Conservation (phyloP, 2,329 filamentous ascomycete species). For the Penicillium sp. region DNA sequence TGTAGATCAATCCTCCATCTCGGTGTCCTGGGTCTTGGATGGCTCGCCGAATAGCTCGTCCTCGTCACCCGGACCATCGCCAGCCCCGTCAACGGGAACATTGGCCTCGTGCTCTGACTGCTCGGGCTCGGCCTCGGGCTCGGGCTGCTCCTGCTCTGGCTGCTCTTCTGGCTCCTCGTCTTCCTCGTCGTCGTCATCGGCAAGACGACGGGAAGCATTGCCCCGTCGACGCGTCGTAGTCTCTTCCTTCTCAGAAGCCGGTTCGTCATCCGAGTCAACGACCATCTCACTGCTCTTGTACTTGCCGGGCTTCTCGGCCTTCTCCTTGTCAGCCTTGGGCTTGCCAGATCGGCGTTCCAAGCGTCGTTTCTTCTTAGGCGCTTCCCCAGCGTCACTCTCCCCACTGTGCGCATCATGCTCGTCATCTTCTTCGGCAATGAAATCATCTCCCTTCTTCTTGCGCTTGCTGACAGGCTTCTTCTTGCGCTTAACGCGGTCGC, state of each 20-base stretch:
- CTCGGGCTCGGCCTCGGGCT: conserved; percentile 46
- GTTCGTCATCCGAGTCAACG: conserved; percentile 65
- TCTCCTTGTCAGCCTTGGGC: conserved; percentile 65
- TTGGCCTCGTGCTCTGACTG: not conserved
- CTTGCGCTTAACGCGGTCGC: conserved; percentile 77
- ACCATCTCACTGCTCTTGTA: conserved; percentile 86
- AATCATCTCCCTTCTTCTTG: conserved; percentile 60
- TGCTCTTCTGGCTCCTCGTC: conserved; percentile 46
- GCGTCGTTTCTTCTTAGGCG: conserved; percentile 61
- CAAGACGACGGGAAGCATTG: conserved; percentile 36
- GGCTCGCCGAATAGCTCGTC: conserved; percentile 40
- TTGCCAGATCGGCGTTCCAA: conserved; percentile 55
- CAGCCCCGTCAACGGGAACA: not conserved
- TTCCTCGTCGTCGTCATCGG: conserved; percentile 46
- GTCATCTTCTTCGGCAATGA: conserved; percentile 50
- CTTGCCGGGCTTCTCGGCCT: conserved; percentile 62
- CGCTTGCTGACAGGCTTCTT: conserved; percentile 54
- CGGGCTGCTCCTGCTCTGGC: conserved; percentile 37
- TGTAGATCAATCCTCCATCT: conserved; percentile 36
- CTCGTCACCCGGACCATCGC: conserved; percentile 29
- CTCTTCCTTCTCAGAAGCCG: conserved; percentile 50
- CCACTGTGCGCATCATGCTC: conserved; percentile 37
- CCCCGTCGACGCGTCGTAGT: conserved; percentile 34
- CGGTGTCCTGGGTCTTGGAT: conserved; percentile 31
- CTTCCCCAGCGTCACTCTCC: conserved; percentile 39